Evolutionary conservation across 768 basidiomycete species (phyloP), one percentile per base, ranked within the genome.

Genomic region (Cystofilobasidium capitatum): DNA sequence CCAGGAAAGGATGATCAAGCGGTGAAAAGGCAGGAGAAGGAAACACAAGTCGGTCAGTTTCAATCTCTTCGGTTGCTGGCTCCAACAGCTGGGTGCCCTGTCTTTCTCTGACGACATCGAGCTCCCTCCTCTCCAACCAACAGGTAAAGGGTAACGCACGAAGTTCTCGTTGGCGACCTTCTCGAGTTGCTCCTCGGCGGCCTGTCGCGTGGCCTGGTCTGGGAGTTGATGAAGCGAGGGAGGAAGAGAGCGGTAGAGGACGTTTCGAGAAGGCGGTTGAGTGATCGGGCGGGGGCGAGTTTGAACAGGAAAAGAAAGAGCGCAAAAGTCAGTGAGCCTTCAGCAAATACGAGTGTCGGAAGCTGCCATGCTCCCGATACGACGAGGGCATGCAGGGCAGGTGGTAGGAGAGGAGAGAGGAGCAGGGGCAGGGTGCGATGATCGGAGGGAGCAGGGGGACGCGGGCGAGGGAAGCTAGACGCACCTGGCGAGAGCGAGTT

Each of bases 171-270:
- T 81, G 49, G 89, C 83, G 35, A 89, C 91, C 70, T 79, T 82
- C 80, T 94, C 91, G 70, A 97, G 86, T 78, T 92, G 86, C 78
- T 86, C 83, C 13, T 90, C 88, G 68, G 93, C 93, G 83, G 85
- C 85, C 77, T 91, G 85, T 85, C 93, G 90, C 82, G 88, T 88
- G 79, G 79, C 82, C 71, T 87, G 84, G 81, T 96, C 93, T 96
- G 26, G 13, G 44, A n/a, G 37, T 24, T 22, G 22, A n/a, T 22
- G 75, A 47, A 10, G 62, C 29, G 12, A 12, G 12, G 12, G 26
- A 36, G 8, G 7, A 35, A 12, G 33, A 68, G 65, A 3, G 37
- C 39, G 26, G 58, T n/a, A 26, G 9, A 58, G 57, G 37, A 20
- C 3, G 1, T 22, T 13, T 22, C 20, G 35, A 33, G 29, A 22